These are phyloP conservation scores for Solanum hybrid DNA, from an alignment of 305 asterid genomes.

Conservation along the genomic window DNA sequence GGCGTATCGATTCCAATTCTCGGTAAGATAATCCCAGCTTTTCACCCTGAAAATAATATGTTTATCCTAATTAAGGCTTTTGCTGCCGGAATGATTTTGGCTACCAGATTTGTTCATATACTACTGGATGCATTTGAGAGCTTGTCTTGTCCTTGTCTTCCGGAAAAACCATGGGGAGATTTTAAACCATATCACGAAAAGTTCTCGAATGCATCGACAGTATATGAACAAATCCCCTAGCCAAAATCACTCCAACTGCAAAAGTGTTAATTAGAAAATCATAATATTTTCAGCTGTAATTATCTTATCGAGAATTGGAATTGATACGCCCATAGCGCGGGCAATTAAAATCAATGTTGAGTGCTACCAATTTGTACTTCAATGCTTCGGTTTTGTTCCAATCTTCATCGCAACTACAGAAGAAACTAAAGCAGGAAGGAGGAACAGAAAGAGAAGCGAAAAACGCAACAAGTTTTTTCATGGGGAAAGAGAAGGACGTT, in stretches of 20 bases:
- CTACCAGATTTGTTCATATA: not conserved
- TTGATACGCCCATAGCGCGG: not conserved
- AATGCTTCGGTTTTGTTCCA: not conserved
- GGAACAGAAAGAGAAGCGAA: not conserved
- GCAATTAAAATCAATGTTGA: not conserved
- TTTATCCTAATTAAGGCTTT: constrained; percentile 25
- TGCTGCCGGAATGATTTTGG: not conserved
- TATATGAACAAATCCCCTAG: not conserved
- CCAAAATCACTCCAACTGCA: not conserved
- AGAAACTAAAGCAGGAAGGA: not conserved
- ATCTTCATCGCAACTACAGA: not conserved
- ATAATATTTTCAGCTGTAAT: not conserved
- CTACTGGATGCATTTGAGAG: constrained; percentile 2
- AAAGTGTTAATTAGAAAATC: not conserved
- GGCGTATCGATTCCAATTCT: constrained; percentile 46
- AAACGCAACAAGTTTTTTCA: not conserved
- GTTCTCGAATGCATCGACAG: not conserved
- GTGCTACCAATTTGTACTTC: not conserved
- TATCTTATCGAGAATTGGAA: not conserved
- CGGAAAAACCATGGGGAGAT: not conserved
- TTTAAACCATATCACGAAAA: too few relatives aligned
- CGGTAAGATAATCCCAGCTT: constrained; percentile 20
- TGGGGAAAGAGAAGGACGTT: not conserved
- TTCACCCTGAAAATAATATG: constrained; percentile 46
- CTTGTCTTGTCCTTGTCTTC: not conserved